phyloP scores from a whole-genome alignment of 2,329 filamentous ascomycete species.

The Annulohypoxylon truncatum region DNA sequence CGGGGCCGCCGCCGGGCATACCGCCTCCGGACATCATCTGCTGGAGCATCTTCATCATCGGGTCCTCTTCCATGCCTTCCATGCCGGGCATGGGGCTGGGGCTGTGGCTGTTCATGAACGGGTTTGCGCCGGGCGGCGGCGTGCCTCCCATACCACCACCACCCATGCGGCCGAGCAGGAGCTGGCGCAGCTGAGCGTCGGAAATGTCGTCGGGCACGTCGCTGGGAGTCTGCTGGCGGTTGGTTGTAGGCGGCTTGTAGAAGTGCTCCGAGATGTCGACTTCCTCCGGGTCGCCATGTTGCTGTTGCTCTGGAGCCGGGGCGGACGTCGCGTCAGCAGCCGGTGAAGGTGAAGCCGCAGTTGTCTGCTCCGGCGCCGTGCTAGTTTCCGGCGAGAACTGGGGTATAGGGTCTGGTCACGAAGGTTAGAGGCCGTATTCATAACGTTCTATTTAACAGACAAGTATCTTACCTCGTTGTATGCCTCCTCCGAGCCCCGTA shows the following conservation, averaged over 20 bases:
- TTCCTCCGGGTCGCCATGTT: constrained; percentile 75
- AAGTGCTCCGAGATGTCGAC: constrained; percentile 83
- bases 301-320: constrained; percentile 51
- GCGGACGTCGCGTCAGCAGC: constrained; percentile 51
- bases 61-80: constrained; percentile 62
- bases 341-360: constrained; percentile 45
- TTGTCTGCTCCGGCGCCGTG: constrained; percentile 39
- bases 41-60: constrained; percentile 80
- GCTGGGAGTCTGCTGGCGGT: constrained; percentile 52
- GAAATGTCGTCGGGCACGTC: constrained; percentile 54
- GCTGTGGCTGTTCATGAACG: constrained; percentile 34
- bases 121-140: constrained; percentile 38
- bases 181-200: constrained; percentile 72
- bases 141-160: constrained; percentile 33
- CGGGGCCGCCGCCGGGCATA: constrained; percentile 49
- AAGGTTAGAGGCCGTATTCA: background rate
- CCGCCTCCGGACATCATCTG: constrained; percentile 71
- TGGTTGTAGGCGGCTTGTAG: constrained; percentile 66
- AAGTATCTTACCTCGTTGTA: constrained; percentile 57
- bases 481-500: constrained; percentile 73
- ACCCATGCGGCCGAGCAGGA: constrained; percentile 64
- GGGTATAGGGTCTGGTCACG: constrained; percentile 47
- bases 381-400: constrained; percentile 49
- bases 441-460: background rate
- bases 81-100: constrained; percentile 45